These are phyloP conservation scores for Epichloe sp. DNA, from an alignment of 2,329 filamentous ascomycete species.

Conservation along the genomic window DNA sequence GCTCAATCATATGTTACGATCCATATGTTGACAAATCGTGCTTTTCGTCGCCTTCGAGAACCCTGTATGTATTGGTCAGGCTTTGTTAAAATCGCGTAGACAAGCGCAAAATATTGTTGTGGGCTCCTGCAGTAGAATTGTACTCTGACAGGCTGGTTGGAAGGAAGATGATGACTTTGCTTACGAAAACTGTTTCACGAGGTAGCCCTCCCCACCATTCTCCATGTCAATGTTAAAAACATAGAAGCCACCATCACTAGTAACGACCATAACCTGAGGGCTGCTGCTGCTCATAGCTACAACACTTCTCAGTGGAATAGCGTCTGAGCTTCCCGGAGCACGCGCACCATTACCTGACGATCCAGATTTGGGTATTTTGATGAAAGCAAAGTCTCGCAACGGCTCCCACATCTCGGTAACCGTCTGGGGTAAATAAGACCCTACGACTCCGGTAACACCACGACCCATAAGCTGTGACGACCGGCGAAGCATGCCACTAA, in stretches of 20 bases:
- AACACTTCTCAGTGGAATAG: conserved; percentile 63
- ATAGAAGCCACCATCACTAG: conserved; percentile 88
- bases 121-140: background rate
- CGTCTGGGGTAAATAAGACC: conserved; percentile 82
- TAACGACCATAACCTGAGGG: conserved; percentile 96
- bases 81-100: background rate
- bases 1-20: background rate
- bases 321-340: conserved; percentile 18
- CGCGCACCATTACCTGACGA: conserved; percentile 9
- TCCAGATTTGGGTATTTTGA: conserved; percentile 65
- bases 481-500: conserved; percentile 82
- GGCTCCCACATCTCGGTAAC: conserved; percentile 99
- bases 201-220: conserved; percentile 78
- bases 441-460: conserved; percentile 76
- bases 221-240: conserved; percentile 94
- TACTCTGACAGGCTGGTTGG: background rate
- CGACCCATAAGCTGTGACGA: conserved; percentile 91
- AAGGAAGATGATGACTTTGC: conserved; percentile 21
- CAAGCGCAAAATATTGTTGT: background rate
- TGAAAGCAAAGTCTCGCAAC: conserved; percentile 85
- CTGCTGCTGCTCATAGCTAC: conserved; percentile 93
- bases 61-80: conserved; percentile 19
- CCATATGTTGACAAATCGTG: conserved; percentile 35
- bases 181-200: conserved; percentile 89
- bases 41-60: conserved; percentile 42